Evolutionary conservation across 257 asterid genomes (phyloP).

Genomic region (Solanum pinnatisectum): DNA sequence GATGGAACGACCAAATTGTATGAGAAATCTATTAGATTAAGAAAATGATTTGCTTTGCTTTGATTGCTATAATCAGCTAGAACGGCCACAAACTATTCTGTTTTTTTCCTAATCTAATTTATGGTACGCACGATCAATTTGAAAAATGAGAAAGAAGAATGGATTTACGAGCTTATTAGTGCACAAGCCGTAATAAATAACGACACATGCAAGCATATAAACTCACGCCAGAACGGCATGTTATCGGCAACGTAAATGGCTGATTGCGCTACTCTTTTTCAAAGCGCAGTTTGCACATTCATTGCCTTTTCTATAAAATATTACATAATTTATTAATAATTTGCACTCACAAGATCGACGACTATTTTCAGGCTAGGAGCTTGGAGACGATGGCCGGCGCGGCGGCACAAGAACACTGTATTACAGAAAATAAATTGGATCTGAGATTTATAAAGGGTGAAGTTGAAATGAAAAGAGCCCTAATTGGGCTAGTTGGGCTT

Average conservation of each 20-base stretch:
- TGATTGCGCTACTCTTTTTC: conserved; percentile 19
- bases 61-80: no score
- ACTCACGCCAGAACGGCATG: conserved; percentile 4
- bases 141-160: neutral
- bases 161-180: conserved; percentile 37
- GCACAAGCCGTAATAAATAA: conserved; percentile 29
- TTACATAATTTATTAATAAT: neutral
- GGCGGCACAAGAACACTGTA: neutral
- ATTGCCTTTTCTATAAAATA: neutral
- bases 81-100: no score
- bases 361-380: neutral
- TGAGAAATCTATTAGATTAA: neutral
- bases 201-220: conserved; percentile 50
- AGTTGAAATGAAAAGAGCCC: neutral
- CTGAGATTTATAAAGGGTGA: neutral
- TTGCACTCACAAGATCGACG: neutral
- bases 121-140: neutral
- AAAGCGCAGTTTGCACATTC: conserved; percentile 12
- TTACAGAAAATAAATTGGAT: neutral
- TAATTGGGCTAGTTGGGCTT: neutral
- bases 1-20: neutral
- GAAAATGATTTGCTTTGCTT: no score
- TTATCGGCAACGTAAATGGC: conserved; percentile 36
- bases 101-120: no score
- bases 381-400: no score